phyloP scores from a whole-genome alignment of 164 flowering plant genomes.

The Chimonanthus salicifolius region DNA sequence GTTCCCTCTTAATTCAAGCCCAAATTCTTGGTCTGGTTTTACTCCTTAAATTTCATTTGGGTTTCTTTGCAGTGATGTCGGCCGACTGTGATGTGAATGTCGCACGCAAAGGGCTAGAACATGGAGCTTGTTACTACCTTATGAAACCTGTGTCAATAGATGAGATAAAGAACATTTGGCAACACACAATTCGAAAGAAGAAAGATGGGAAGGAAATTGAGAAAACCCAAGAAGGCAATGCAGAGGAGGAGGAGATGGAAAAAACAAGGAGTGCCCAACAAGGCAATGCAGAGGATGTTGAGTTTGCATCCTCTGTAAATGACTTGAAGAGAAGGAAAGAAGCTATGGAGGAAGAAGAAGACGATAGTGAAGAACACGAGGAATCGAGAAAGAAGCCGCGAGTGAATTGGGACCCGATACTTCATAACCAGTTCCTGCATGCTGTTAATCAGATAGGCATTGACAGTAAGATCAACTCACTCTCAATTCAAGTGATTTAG shows the following conservation, averaged over 20 bases:
- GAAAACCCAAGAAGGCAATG: background rate
- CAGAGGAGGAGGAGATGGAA: background rate
- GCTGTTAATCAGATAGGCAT: slow-evolving; percentile 80
- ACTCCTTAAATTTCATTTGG: background rate
- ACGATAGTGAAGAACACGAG: slow-evolving; percentile 2
- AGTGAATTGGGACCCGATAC: slow-evolving; percentile 82
- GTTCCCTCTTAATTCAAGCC: no score
- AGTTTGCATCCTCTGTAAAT: slow-evolving; percentile 10
- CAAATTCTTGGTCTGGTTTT: no score
- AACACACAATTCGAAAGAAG: slow-evolving; percentile 76
- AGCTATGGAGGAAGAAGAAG: slow-evolving; percentile 37
- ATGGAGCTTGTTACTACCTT: slow-evolving; percentile 94
- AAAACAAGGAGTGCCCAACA: background rate
- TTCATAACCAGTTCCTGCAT: slow-evolving; percentile 81
- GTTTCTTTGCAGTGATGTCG: slow-evolving; percentile 73
- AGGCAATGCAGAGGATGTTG: background rate
- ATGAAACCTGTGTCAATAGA: slow-evolving; percentile 90
- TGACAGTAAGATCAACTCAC: slow-evolving; percentile 53
- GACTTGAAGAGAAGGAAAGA: slow-evolving; percentile 35
- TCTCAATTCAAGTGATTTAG: no score
- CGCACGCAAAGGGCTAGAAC: slow-evolving; percentile 90
- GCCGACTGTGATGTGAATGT: slow-evolving; percentile 86
- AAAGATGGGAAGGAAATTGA: background rate
- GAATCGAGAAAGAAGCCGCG: slow-evolving; percentile 52
- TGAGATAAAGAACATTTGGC: slow-evolving; percentile 91